Base-by-base conservation (phyloP, 1,139 yeast genomes). In the Yamadazyma dushanensis region DNA sequence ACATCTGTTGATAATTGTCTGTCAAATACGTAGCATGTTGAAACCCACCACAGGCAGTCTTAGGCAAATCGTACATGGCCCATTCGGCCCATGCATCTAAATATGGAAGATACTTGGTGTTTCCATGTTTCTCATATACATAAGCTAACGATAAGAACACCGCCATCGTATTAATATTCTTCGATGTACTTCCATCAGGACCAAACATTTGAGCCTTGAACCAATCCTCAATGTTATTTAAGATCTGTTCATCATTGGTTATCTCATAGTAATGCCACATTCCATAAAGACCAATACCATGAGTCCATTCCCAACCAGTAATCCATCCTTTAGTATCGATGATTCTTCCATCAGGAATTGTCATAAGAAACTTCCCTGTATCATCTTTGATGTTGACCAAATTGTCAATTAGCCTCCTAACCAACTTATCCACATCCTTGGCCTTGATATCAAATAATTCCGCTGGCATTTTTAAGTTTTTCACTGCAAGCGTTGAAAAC, bases 251-350 rank as follows among this genome's bases (percentile, higher is more conserved):
- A 29, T 54, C 44, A 17, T 50, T 52, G 15, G 59, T 59, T 26
- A 56, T 44, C 21, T 51, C 52, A 38, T 56, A 56, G 43, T 57
- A 61, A 33, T 60, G 61, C 66, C 66, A 61, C 57, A 61, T 54
- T 9, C 66, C 66, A 37, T 60, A 58, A 23, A 54, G 50, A 4
- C 59, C 58, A 26, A 61, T 56, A 5, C 65, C 65, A 34, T 59
- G 64, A 18, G 64, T 57, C 65, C 65, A 59, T 40, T 59, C 65
- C 65, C 66, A 61, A n/a, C 61, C 64, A 6, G 59, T 54, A 32
- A 50, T 47, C 66, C 66, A 61, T 11, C 63, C 62, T 40, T 59
- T 61, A 33, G 64, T 59, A 39, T 61, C 66, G 25, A 59, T 59
- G 33, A 57, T 45, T 35, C 63, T 44, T 2, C 66, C 66, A 33